These are phyloP conservation scores for Ganoderma meredithae DNA, from an alignment of 1,284 basidiomycete species.

Conservation along the genomic window DNA sequence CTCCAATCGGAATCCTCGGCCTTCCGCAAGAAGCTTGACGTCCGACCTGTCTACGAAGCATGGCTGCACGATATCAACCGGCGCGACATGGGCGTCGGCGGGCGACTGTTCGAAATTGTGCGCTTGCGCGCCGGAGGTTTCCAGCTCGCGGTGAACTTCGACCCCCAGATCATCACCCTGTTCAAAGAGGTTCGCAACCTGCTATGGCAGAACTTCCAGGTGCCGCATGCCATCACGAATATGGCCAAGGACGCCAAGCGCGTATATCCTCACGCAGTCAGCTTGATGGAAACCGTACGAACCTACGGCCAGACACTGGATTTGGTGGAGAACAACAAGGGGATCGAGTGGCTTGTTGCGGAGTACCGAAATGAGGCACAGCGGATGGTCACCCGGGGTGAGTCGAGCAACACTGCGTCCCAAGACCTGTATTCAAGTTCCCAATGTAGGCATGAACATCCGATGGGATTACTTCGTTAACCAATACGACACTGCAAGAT, in stretches of 20 bases:
- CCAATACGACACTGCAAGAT: conserved; percentile 85
- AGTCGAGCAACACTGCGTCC: conserved; percentile 27
- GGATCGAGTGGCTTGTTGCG: conserved; percentile 92
- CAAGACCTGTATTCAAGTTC: neutral
- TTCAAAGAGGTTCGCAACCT: conserved; percentile 99
- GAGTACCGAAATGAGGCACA: conserved; percentile 92
- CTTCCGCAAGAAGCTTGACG: conserved; percentile 97
- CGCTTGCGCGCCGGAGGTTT: conserved; percentile 83
- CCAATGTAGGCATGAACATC: conserved; percentile 79
- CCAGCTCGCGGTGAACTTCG: conserved; percentile 95
- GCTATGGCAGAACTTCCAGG: conserved; percentile 94
- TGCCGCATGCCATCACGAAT: conserved; percentile 94
- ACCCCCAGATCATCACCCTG: conserved; percentile 96
- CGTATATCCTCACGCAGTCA: conserved; percentile 98
- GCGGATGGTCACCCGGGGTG: conserved; percentile 88
- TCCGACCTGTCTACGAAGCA: conserved; percentile 92
- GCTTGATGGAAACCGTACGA: conserved; percentile 96
- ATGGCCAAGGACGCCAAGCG: conserved; percentile 98
- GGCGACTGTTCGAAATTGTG: conserved; percentile 96
- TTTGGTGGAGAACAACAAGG: conserved; percentile 87
- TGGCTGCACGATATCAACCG: conserved; percentile 97
- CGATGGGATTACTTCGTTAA: conserved; percentile 98
- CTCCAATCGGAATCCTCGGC: conserved; percentile 91
- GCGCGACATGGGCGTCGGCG: conserved; percentile 90
- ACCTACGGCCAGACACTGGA: conserved; percentile 96